These are phyloP conservation scores for Fusarium concolor DNA, from an alignment of 2,329 filamentous ascomycete genomes.

Conservation along the genomic window DNA sequence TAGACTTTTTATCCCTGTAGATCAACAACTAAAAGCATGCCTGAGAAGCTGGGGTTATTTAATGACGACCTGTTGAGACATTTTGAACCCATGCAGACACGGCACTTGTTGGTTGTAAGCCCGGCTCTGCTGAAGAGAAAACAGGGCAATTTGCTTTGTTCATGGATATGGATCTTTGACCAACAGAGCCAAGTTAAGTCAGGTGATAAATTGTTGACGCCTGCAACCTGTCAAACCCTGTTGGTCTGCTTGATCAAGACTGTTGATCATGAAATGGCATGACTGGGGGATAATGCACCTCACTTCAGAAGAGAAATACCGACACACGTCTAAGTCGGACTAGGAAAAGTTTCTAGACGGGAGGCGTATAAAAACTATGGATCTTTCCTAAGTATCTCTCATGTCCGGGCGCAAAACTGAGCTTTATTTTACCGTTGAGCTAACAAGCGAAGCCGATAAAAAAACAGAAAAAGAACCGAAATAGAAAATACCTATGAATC, in stretches of 20 bases:
- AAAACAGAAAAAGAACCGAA: slow-evolving; percentile 9
- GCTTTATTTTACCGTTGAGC: slow-evolving; percentile 24
- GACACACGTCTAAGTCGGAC: slow-evolving; percentile 16
- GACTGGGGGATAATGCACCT: slow-evolving; percentile 2
- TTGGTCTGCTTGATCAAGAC: slow-evolving; percentile 2
- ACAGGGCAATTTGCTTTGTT: slow-evolving; percentile 1
- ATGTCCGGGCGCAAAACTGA: slow-evolving; percentile 34
- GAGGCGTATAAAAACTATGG: slow-evolving; percentile 14
- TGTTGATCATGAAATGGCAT: neutral
- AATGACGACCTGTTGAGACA: slow-evolving; percentile 19
- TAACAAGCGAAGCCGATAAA: slow-evolving; percentile 16
- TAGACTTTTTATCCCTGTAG: slow-evolving; percentile 30
- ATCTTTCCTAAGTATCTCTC: neutral
- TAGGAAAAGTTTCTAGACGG: slow-evolving; percentile 23
- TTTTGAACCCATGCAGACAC: slow-evolving; percentile 22
- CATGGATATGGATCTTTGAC: slow-evolving; percentile 4
- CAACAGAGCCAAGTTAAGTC: slow-evolving; percentile 41
- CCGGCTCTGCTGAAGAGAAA: slow-evolving; percentile 1
- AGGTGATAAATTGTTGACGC: slow-evolving; percentile 45
- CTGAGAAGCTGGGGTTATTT: slow-evolving; percentile 31
- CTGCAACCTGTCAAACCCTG: slow-evolving; percentile 38
- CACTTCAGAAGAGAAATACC: slow-evolving; percentile 26
- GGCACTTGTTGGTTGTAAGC: slow-evolving; percentile 28
- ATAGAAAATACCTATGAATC: slow-evolving; percentile 5
- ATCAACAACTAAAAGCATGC: slow-evolving; percentile 20